Conservation (phyloP, 225 moss, liverwort and hornwort species). For the Climacium dendroides region DNA sequence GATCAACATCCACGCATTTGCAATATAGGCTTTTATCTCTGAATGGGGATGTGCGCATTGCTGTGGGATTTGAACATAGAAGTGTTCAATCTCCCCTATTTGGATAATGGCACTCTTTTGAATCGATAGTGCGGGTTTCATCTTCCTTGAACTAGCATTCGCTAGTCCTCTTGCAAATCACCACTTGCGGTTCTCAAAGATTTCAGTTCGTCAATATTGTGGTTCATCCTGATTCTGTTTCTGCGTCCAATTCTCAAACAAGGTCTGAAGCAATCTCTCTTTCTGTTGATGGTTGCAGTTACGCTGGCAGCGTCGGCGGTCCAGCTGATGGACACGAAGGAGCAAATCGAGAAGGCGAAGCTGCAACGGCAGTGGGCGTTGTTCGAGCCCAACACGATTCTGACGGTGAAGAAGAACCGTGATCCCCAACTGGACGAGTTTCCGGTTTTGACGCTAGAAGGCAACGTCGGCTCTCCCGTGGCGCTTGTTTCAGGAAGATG, state of each 20-base stretch:
- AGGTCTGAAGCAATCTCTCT: neutral
- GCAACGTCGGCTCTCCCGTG: conserved; percentile 21
- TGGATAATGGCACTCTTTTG: neutral
- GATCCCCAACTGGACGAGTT: conserved; percentile 13
- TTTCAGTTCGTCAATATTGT: neutral
- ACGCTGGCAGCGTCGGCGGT: conserved; percentile 20
- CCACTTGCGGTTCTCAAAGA: neutral
- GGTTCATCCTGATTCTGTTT: neutral
- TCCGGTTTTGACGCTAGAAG: conserved; percentile 5
- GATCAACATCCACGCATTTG: neutral
- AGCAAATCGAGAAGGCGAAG: conserved; percentile 22
- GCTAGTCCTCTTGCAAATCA: neutral
- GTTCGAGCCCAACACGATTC: conserved; percentile 21
- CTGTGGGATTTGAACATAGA: neutral
- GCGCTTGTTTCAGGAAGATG: conserved; percentile 20
- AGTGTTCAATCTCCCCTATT: neutral
- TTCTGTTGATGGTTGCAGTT: neutral
- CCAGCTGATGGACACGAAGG: conserved; percentile 30
- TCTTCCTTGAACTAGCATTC: neutral
- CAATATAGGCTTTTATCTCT: neutral
- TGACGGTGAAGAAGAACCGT: conserved; percentile 19
- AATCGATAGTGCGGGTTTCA: neutral
- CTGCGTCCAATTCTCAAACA: neutral
- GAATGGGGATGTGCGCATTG: neutral
- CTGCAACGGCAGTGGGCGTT: conserved; percentile 36